Percentiles rank a stretch among this genome's conserved stretches.
phyloP scores from a whole-genome alignment of 2,329 filamentous ascomycete genomes.

The Trichoderma lentiforme region DNA sequence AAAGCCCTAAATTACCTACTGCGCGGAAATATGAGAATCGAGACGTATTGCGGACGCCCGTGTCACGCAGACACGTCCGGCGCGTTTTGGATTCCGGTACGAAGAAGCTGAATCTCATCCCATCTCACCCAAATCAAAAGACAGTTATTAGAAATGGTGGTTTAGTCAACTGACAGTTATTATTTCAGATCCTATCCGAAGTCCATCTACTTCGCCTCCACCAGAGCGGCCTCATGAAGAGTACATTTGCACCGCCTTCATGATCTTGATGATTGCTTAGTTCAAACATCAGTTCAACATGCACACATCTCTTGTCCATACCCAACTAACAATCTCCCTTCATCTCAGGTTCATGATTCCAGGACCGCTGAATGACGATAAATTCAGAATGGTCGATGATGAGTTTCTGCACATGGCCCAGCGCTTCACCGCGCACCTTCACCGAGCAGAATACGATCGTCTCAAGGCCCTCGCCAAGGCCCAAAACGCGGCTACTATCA shows the following conservation, averaged over 20 bases:
- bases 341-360: conserved; percentile 58
- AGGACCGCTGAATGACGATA: conserved; percentile 64
- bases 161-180: neutral
- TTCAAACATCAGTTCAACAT: neutral
- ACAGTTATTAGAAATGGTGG: neutral
- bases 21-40: neutral
- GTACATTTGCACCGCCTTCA: conserved; percentile 37
- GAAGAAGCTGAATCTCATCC: neutral
- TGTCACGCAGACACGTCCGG: conserved; percentile 4
- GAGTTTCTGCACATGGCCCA: conserved; percentile 67
- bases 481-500: conserved; percentile 52
- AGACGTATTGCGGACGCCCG: neutral
- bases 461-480: conserved; percentile 56
- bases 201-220: conserved; percentile 51
- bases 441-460: conserved; percentile 72
- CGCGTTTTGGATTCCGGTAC: conserved; percentile 26
- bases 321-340: neutral
- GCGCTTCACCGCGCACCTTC: conserved; percentile 69
- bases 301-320: neutral
- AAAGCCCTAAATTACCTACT: neutral
- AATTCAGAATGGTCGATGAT: conserved; percentile 80
- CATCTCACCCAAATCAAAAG: neutral
- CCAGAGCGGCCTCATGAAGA: conserved; percentile 46
- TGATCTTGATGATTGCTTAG: neutral
- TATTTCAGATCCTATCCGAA: conserved; percentile 29